Evolutionary conservation across 2,329 filamentous ascomycete species (phyloP), one percentile per base, ranked within the genome.

Genomic region (Cytospora piceicola): DNA sequence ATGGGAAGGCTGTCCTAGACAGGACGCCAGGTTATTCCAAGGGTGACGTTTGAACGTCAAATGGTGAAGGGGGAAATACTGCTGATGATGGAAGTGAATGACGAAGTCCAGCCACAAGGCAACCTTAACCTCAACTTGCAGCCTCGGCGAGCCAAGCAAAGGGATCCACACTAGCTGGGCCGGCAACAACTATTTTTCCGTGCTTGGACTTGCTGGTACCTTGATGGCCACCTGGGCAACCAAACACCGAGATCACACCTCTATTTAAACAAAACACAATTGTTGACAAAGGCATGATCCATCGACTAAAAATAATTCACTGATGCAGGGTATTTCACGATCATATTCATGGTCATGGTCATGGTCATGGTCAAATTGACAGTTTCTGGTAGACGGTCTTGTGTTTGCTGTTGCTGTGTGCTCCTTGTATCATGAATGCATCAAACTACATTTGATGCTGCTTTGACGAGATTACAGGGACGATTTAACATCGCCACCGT

Each of bases 401-500:
- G 3, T 22, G n/a, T 22, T n/a, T n/a, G 8, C n/a, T 46, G 20
- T 11, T n/a, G 20, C 46, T 24, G 12, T 2, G 11, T 14, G 6
- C 34, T 12, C 34, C 3, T 12, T 4, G 34, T 9, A 36, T 14
- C 34, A 46, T 14, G 20, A 3, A 46, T 22, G 42, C 42, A 46
- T 8, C 42, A 8, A 3, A n/a, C 22, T n/a, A 22, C 8, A 3
- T 20, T 49, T 22, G n/a, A 22, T 49, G 8, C n/a, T 9, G 3
- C 14, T 49, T 24, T n/a, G 14, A 46, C 4, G 1, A 24, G 22
- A 8, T 39, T 60, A 68, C 7, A 68, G 59, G 7, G 61, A 65
- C 14, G 67, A 63, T n/a, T 55, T 68, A 42, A 67, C 58, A 67
- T 77, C 75, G 17, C 74, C 76, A 2, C 74, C 71, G 67, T 79